Base-by-base conservation (phyloP, 805 yeast genomes). In the Candida michaelii region DNA sequence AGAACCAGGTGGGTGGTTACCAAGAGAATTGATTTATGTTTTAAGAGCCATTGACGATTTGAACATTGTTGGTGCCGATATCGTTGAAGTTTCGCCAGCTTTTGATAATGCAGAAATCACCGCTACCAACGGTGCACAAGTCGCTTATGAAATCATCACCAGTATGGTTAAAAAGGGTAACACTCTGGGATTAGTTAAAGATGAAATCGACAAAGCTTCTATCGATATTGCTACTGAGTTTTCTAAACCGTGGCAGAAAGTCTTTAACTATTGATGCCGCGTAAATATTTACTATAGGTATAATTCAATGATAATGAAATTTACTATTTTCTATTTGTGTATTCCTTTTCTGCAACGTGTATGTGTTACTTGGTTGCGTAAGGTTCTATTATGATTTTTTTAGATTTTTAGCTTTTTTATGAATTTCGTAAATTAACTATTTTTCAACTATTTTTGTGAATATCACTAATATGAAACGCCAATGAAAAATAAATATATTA, bases 141-240 rank as follows among this genome's bases (percentile, higher is more conserved):
- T 81, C 24, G 85, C 81, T 1, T 85, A 65, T 61, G 95, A 86
- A 59, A 53, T 86, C 30, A 60, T 85, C 40, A 83, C 93, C 11
- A 77, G 79, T 45, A 85, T 86, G 88, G 89, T 85, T 12, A 78
- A 82, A 56, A 79, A 73, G 51, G 83, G 56, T 40, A 39, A 39
- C n/a, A 35, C 41, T 27, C 16, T 36, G 19, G 17, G 35, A 1
- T 41, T 45, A 25, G 42, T 45, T n/a, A 48, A 43, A 40, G 42
- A 44, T 13, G 15, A 35, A 16, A 35, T 34, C 1, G 47, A 50
- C 11, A 13, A 7, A 18, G 17, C 15, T 11, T 30, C 34, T 18
- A 38, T 30, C 29, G 27, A 14, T 34, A 23, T 34, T 5, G 23
- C 18, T 6, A 34, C 13, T 14, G 30, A 14, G 11, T 10, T 3